Percentiles rank a stretch among this genome's conserved stretches.
These are phyloP conservation scores for Allium sativum DNA, from an alignment of 106 monocot genomes.

Conservation along the genomic window DNA sequence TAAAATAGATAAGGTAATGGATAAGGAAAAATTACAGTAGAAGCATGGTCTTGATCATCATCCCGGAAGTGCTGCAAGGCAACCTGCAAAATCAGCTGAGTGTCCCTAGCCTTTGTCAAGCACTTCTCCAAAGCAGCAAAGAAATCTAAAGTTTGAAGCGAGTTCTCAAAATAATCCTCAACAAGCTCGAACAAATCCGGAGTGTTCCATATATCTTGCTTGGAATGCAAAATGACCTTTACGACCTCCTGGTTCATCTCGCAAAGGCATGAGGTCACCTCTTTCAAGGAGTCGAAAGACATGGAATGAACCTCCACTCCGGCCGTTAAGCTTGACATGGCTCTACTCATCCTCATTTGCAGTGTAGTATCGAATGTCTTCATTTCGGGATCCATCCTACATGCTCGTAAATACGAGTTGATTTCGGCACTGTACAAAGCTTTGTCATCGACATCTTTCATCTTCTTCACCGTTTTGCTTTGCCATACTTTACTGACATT, in stretches of 20 bases:
- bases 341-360: conserved; percentile 21
- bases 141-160: conserved; percentile 34
- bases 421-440: conserved; percentile 5
- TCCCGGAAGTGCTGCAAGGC: conserved; percentile 26
- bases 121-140: conserved; percentile 35
- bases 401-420: conserved; percentile 27
- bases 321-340: conserved; percentile 24
- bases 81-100: conserved; percentile 20
- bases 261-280: conserved; percentile 23
- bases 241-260: conserved; percentile 37
- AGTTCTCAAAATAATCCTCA: conserved; percentile 46
- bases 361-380: conserved; percentile 28
- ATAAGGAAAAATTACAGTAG: too few relatives aligned
- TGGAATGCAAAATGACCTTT: conserved; percentile 28
- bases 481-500: too few relatives aligned
- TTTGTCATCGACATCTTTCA: background rate
- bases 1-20: too few relatives aligned
- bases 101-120: conserved; percentile 30
- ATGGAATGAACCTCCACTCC: conserved; percentile 27
- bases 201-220: conserved; percentile 32
- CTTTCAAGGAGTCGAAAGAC: conserved; percentile 34
- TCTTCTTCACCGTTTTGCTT: too few relatives aligned
- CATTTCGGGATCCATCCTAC: conserved; percentile 25
- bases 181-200: conserved; percentile 37
- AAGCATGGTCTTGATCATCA: background rate